Percentiles rank a stretch among this genome's conserved stretches.
Conservation (phyloP, 2,329 filamentous ascomycete genomes). For the Magnaporthales sp. region DNA sequence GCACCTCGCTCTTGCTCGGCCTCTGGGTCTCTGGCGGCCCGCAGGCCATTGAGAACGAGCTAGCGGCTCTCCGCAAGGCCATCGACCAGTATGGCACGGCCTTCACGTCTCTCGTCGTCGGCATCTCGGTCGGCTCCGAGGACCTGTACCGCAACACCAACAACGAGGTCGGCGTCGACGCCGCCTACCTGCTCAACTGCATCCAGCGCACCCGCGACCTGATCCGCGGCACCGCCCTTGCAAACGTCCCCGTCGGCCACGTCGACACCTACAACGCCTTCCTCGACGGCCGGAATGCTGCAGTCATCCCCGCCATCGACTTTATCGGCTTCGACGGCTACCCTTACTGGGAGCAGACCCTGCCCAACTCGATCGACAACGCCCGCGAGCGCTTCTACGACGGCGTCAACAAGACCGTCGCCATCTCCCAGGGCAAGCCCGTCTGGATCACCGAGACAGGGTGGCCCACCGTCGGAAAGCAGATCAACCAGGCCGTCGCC, state of each 20-base stretch:
- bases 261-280: constrained; percentile 60
- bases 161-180: constrained; percentile 53
- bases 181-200: constrained; percentile 51
- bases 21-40: constrained; percentile 49
- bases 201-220: constrained; percentile 54
- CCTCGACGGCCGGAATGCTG: constrained; percentile 47
- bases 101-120: constrained; percentile 49
- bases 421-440: constrained; percentile 23
- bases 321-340: constrained; percentile 57
- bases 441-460: constrained; percentile 17
- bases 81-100: constrained; percentile 40
- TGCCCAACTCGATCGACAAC: constrained; percentile 46
- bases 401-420: constrained; percentile 33
- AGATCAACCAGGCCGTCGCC: constrained; percentile 44
- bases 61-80: constrained; percentile 47
- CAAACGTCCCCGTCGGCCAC: constrained; percentile 48
- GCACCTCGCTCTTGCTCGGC: constrained; percentile 53
- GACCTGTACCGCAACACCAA: constrained; percentile 54
- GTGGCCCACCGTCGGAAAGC: constrained; percentile 48
- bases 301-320: constrained; percentile 52
- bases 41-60: constrained; percentile 46
- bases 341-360: constrained; percentile 53
- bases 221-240: constrained; percentile 35
- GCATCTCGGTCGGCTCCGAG: constrained; percentile 57
- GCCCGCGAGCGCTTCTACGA: constrained; percentile 43